Percentiles rank a stretch among this genome's conserved stretches.
phyloP scores from a whole-genome alignment of 108 stramenopile species.

The Nannochloropsis salina region DNA sequence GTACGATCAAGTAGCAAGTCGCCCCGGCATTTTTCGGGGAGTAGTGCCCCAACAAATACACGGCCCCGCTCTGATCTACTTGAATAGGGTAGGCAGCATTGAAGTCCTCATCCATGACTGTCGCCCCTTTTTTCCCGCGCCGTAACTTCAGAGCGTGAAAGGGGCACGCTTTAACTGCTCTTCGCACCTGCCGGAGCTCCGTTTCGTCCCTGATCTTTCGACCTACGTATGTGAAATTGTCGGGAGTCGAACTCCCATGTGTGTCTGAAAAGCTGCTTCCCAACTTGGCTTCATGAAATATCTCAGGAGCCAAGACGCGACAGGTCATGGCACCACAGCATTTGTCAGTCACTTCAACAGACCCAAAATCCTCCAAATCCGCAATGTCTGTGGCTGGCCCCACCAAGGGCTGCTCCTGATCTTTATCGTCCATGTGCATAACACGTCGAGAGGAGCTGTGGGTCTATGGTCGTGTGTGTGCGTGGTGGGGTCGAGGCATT shows the following conservation, averaged over 20 bases:
- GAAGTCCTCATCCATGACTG: neutral
- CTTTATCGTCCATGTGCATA: neutral
- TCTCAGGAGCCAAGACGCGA: neutral
- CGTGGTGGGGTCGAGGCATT: neutral
- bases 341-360: neutral
- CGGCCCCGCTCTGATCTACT: neutral
- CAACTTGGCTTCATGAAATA: neutral
- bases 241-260: neutral
- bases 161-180: slow-evolving; percentile 10
- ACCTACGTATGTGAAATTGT: neutral
- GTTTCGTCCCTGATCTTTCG: neutral
- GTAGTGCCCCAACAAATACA: neutral
- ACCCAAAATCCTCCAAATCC: neutral
- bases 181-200: neutral
- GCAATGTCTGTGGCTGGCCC: neutral
- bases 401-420: neutral
- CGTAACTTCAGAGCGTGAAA: neutral
- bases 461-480: neutral
- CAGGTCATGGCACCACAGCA: slow-evolving; percentile 16
- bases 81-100: neutral
- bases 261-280: neutral
- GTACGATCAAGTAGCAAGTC: neutral
- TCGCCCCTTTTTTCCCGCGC: neutral
- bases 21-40: slow-evolving; percentile 9
- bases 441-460: neutral